Percentiles rank a stretch among this genome's conserved stretches.
Evolutionary conservation across 108 stramenopile genomes (phyloP).

Genomic region (Nitzschia sp.): DNA sequence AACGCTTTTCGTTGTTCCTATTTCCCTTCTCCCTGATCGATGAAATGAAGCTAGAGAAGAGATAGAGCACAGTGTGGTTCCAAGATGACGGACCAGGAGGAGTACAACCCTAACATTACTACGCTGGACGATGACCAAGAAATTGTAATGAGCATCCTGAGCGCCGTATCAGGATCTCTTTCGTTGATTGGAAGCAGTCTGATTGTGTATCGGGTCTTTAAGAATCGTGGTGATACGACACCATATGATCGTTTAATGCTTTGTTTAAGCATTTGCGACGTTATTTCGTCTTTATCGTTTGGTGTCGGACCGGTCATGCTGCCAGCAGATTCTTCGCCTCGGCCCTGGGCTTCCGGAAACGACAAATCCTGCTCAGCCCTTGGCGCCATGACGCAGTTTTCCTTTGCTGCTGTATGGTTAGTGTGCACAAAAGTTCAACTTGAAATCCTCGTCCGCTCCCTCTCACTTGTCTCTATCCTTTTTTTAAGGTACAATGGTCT

Average conservation of each 20-base stretch:
- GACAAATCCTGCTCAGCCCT: constrained; percentile 22
- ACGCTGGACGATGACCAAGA: constrained; percentile 8
- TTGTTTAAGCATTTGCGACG: constrained; percentile 15
- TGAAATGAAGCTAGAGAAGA: too few relatives aligned
- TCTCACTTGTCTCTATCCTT: constrained; percentile 10
- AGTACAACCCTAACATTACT: neutral
- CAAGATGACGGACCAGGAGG: neutral
- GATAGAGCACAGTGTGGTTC: too few relatives aligned
- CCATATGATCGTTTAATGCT: constrained; percentile 30
- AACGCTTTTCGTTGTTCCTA: too few relatives aligned
- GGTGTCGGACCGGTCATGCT: constrained; percentile 3
- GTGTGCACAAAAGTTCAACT: neutral
- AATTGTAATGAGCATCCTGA: constrained; percentile 4
- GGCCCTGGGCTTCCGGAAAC: constrained; percentile 26
- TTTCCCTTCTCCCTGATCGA: too few relatives aligned
- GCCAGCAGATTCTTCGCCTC: neutral
- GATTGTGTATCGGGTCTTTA: constrained; percentile 16
- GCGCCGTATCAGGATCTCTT: neutral
- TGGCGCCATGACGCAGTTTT: constrained; percentile 29
- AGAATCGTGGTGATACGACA: neutral
- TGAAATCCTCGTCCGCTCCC: constrained; percentile 15
- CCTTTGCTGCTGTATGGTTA: constrained; percentile 14
- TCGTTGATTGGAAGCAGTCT: constrained; percentile 7
- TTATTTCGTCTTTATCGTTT: constrained; percentile 1
- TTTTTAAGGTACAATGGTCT: constrained; percentile 27